These are phyloP conservation scores for Phoenix roebelenii DNA, from an alignment of 176 grass and related monocot species.

Conservation along the genomic window DNA sequence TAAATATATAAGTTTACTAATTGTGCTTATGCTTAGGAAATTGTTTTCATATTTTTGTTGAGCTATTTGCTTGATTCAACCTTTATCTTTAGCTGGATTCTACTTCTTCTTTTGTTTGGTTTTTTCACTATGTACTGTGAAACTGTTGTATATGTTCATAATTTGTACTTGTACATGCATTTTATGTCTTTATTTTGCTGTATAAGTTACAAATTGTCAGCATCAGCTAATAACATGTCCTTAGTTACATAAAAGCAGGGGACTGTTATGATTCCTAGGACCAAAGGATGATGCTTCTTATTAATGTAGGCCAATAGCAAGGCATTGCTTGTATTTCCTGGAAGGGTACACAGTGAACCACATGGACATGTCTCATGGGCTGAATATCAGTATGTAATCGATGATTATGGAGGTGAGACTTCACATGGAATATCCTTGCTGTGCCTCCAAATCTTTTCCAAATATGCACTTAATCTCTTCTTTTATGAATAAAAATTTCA, in stretches of 20 bases:
- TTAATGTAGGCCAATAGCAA: slow-evolving; percentile 77
- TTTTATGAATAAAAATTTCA: slow-evolving; percentile 25
- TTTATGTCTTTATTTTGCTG: not conserved
- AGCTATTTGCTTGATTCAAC: too few species aligned
- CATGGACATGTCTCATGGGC: slow-evolving; percentile 71
- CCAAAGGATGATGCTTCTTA: slow-evolving; percentile 2
- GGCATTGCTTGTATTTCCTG: slow-evolving; percentile 80
- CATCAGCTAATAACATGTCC: too few species aligned
- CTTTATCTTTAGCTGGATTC: too few species aligned
- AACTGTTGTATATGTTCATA: too few species aligned
- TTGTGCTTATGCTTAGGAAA: not conserved
- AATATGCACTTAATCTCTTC: slow-evolving; percentile 11
- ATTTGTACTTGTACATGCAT: too few species aligned
- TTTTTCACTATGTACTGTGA: too few species aligned
- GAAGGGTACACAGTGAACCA: slow-evolving; percentile 82
- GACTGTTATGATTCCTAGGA: not conserved
- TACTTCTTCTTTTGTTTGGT: too few species aligned
- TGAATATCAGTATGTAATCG: slow-evolving; percentile 72
- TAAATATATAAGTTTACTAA: not conserved
- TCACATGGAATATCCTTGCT: not conserved
- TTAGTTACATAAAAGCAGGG: too few species aligned
- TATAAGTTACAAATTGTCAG: not conserved
- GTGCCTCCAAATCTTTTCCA: not conserved
- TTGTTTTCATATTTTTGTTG: too few species aligned
- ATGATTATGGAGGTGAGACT: slow-evolving; percentile 80